Conservation (phyloP, 164 flowering plant species). For the Vitis riparia region DNA sequence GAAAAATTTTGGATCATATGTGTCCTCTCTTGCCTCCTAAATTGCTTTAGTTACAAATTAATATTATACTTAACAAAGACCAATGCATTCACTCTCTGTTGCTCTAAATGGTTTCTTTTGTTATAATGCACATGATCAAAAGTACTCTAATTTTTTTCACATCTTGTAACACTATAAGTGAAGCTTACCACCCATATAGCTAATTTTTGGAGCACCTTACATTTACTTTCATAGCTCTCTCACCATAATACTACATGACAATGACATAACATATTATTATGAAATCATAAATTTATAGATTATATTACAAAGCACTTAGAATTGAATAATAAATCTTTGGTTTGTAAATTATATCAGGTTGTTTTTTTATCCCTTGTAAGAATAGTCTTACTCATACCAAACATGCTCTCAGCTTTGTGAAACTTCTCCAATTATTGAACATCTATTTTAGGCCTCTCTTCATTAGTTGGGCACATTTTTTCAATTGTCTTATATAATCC, state of each 20-base stretch:
- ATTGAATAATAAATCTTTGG: too few species aligned
- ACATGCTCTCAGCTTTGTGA: too few species aligned
- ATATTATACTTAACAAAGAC: conserved; percentile 4
- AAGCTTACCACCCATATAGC: not conserved
- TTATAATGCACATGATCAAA: conserved; percentile 11
- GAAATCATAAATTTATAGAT: too few species aligned
- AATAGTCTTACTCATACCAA: too few species aligned
- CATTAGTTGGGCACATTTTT: too few species aligned
- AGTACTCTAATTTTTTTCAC: not conserved
- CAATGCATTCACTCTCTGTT: conserved; percentile 6
- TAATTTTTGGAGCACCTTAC: conserved; percentile 1
- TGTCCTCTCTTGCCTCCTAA: not conserved
- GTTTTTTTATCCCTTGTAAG: too few species aligned
- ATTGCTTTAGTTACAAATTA: not conserved
- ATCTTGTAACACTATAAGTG: not conserved
- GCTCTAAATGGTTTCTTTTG: conserved; percentile 11
- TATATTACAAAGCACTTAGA: too few species aligned
- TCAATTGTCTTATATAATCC: too few species aligned
- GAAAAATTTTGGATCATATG: conserved; percentile 3
- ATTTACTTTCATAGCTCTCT: not conserved
- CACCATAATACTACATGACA: not conserved
- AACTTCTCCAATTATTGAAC: too few species aligned
- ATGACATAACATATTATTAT: too few species aligned
- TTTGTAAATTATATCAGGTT: too few species aligned
- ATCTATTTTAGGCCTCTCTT: too few species aligned